Evolutionary conservation across 352 stramenopile species (phyloP), one percentile per base, ranked within the genome.

Genomic region (Pythium grandisporangium): DNA sequence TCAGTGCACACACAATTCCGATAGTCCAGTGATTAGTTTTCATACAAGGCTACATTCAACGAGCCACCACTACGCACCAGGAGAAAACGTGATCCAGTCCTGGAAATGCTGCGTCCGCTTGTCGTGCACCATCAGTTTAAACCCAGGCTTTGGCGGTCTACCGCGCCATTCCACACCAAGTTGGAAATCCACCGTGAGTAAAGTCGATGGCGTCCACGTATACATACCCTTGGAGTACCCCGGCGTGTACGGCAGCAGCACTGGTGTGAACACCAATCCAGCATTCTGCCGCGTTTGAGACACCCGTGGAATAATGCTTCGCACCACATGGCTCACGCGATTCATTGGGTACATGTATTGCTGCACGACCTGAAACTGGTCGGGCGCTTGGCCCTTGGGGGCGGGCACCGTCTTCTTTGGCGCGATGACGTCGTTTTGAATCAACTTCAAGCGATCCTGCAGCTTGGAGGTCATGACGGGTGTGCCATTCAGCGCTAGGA

Each of bases 401-500:
- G 70, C 37, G 25, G 74, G 63, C 13, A 90, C 62, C 36, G 74
- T 73, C 70, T 88, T 90, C 25, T 76, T 70, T 23, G 79, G 79
- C 1, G 65, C 77, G 41, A 93, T 81, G n/a, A 93, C 76, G 63
- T 89, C 78, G 59, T 93, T 93, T 57, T 93, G 79, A 38, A 93
- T 78, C n/a, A 91, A 52, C 45, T 93, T 93, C 30, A 93, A 70
- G 19, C 80, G 58, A 43, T 93, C 80, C 56, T 88, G 76, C 8
- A 93, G 65, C 58, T 91, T 93, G 27, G 73, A 85, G 20, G 68
- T 62, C 75, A 93, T 86, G 27, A 93, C 80, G 1, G 70, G 71
- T 32, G 58, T 84, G 41, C 77, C 80, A 48, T 93, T 93, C 7
- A 93, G 73, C 21, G 76, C 73, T 33, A 93, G 40, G 29, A 93